Conservation (phyloP, 768 basidiomycete genomes). For the Lentinus tigrinus region DNA sequence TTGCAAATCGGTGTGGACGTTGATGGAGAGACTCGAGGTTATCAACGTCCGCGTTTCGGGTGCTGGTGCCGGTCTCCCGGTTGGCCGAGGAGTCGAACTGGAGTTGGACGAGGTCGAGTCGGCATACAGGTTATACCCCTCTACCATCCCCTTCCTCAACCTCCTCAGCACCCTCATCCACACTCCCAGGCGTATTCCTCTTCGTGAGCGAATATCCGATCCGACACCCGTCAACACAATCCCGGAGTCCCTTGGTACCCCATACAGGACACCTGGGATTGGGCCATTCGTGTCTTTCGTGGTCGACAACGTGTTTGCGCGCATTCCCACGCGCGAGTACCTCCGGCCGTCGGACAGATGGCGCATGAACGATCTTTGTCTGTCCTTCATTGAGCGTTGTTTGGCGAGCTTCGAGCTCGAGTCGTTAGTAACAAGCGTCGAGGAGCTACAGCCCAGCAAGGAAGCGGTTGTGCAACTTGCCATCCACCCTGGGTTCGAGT, state of each 20-base stretch:
- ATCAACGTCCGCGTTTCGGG: conserved; percentile 64
- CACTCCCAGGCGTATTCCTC: conserved; percentile 69
- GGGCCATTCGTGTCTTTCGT: conserved; percentile 84
- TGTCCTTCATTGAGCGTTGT: conserved; percentile 83
- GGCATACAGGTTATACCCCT: conserved; percentile 74
- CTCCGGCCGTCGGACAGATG: conserved; percentile 74
- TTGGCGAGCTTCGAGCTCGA: conserved; percentile 82
- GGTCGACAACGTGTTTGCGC: conserved; percentile 84
- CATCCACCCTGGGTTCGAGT: conserved; percentile 83
- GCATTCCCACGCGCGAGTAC: conserved; percentile 75
- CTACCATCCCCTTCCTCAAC: conserved; percentile 84
- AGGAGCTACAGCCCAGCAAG: conserved; percentile 49
- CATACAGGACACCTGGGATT: conserved; percentile 78
- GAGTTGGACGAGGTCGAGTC: conserved; percentile 90
- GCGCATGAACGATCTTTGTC: conserved; percentile 81
- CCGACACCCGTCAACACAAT: conserved; percentile 68
- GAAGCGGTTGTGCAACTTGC: conserved; percentile 58
- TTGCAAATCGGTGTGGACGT: conserved; percentile 77
- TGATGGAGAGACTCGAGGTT: conserved; percentile 83
- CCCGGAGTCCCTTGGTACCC: conserved; percentile 77
- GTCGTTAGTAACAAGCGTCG: conserved; percentile 56
- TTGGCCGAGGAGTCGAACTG: conserved; percentile 77
- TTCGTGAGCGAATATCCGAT: conserved; percentile 58
- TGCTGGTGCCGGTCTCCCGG: conserved; percentile 45
- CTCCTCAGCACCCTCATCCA: conserved; percentile 83